phyloP scores from a whole-genome alignment of 2,329 filamentous ascomycete species.

The Epichloe uncinata region DNA sequence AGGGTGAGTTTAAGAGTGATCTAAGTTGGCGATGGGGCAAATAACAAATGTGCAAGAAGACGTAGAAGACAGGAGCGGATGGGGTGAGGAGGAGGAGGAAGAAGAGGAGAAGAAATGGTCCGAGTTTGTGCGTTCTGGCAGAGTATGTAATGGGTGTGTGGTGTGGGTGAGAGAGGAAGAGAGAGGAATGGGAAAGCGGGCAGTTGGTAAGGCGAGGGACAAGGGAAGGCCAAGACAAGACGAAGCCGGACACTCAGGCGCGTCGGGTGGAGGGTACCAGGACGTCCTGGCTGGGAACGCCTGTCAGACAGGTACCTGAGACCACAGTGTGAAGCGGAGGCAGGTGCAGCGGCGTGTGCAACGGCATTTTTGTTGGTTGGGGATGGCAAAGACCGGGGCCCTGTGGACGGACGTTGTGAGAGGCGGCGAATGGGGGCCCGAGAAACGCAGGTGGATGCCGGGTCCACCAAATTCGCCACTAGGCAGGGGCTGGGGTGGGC shows the following conservation, averaged over 20 bases:
- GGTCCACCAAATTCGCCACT: conserved; percentile 17
- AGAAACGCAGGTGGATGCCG: not conserved
- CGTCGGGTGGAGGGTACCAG: not conserved
- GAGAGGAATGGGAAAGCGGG: conserved; percentile 4
- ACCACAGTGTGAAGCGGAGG: not conserved
- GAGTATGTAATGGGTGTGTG: not conserved
- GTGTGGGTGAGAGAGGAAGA: not conserved
- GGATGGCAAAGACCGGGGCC: conserved; percentile 7
- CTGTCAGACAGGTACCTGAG: not conserved
- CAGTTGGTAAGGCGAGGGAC: conserved; percentile 2
- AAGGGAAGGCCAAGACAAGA: not conserved
- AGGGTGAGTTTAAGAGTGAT: not conserved
- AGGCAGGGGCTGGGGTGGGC: conserved; percentile 19
- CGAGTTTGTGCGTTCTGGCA: not conserved
- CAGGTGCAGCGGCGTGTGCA: conserved; percentile 7
- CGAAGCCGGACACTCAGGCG: not conserved
- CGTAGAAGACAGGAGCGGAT: not conserved
- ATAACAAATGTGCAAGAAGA: not conserved
- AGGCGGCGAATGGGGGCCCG: conserved; percentile 18
- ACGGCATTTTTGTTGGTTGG: conserved; percentile 20
- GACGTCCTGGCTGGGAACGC: not conserved
- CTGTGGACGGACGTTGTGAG: conserved; percentile 3
- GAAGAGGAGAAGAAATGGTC: not conserved
- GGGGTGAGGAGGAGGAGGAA: not conserved
- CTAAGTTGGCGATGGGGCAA: not conserved